These are phyloP conservation scores for Wickerhamomyces strasburgensis DNA, from an alignment of 805 yeast species.

Conservation along the genomic window DNA sequence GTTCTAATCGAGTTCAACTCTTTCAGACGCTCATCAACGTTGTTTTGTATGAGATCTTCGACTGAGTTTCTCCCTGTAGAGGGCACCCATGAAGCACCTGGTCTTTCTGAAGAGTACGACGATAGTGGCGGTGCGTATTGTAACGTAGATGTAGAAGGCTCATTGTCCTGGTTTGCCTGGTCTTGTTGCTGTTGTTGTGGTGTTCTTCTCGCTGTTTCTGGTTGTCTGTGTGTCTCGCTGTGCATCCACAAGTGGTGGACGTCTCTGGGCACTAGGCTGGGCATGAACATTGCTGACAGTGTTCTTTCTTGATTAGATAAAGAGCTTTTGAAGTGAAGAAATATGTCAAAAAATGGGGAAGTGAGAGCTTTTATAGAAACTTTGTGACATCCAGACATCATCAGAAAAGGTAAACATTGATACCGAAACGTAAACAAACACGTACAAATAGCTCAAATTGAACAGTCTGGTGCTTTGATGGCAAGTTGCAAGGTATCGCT, in stretches of 20 bases:
- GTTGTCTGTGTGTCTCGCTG: conserved; percentile 3
- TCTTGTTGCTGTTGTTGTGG: conserved; percentile 4
- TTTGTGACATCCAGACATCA: too few species aligned
- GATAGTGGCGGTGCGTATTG: conserved; percentile 49
- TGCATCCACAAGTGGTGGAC: conserved; percentile 41
- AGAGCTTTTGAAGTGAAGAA: conserved; percentile 1
- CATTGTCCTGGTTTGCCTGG: conserved; percentile 1
- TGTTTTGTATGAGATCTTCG: conserved; percentile 7
- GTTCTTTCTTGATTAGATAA: neutral
- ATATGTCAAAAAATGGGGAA: too few species aligned
- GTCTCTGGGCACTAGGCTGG: conserved; percentile 41
- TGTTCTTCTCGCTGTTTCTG: too few species aligned
- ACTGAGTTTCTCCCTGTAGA: neutral
- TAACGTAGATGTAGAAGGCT: conserved; percentile 3
- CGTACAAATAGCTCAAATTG: too few species aligned
- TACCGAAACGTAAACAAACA: too few species aligned
- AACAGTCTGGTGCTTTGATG: too few species aligned
- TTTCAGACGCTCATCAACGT: conserved; percentile 12
- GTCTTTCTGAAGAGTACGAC: conserved; percentile 46
- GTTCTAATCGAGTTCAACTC: conserved; percentile 32
- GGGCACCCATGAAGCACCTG: conserved; percentile 26
- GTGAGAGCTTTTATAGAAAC: too few species aligned
- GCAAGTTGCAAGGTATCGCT: too few species aligned
- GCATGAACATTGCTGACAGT: conserved; percentile 38
- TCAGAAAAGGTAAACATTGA: too few species aligned